phyloP scores from a whole-genome alignment of 1,139 yeast genomes.

The Kodamaea suecica region DNA sequence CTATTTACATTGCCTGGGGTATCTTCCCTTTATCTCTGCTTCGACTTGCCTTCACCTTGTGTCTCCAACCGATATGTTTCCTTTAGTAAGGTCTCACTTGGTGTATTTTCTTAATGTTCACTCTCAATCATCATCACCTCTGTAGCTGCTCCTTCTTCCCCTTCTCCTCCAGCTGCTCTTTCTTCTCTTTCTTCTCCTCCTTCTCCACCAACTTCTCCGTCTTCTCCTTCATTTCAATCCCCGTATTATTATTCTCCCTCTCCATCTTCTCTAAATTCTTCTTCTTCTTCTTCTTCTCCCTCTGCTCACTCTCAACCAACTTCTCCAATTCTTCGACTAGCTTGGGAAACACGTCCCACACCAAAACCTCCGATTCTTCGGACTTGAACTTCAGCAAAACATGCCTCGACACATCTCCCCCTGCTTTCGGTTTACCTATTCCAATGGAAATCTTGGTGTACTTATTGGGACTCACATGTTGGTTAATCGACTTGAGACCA shows the following conservation, averaged over 20 bases:
- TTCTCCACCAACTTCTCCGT: conserved; percentile 23
- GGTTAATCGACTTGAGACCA: conserved; percentile 62
- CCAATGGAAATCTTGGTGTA: conserved; percentile 66
- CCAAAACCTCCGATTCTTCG: conserved; percentile 33
- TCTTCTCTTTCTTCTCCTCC: background rate
- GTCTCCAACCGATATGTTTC: too few species aligned
- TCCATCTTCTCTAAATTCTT: too few species aligned
- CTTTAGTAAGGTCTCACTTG: too few species aligned
- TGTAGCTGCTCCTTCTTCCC: too few species aligned
- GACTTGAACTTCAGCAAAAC: conserved; percentile 52
- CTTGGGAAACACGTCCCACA: conserved; percentile 36
- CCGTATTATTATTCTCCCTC: background rate
- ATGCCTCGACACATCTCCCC: conserved; percentile 51
- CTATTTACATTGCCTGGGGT: too few species aligned
- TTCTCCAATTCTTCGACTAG: conserved; percentile 35
- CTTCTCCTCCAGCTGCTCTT: too few species aligned
- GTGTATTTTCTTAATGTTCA: too few species aligned
- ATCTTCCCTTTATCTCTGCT: too few species aligned
- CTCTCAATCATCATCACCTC: too few species aligned
- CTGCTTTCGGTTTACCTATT: conserved; percentile 64
- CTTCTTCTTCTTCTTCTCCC: background rate
- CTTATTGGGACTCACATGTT: conserved; percentile 33
- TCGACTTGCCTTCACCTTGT: too few species aligned
- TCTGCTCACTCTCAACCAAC: conserved; percentile 16
- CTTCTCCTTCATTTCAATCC: too few species aligned